These are phyloP conservation scores for Platanthera zijinensis DNA, from an alignment of 106 monocot species.

Conservation along the genomic window DNA sequence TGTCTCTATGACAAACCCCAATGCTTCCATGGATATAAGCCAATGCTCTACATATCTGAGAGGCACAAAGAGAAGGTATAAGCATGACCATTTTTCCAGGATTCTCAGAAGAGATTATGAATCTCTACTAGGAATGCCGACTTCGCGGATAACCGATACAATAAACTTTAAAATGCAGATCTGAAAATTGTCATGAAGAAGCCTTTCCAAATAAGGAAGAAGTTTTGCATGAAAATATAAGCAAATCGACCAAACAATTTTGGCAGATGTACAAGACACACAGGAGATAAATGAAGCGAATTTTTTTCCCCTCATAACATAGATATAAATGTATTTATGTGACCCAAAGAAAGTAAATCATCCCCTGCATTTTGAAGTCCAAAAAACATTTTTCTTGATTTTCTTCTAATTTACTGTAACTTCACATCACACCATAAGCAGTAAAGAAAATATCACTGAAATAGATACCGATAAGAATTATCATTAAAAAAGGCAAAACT, in stretches of 20 bases:
- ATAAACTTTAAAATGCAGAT: background rate
- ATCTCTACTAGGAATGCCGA: background rate
- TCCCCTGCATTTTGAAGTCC: no score
- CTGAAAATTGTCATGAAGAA: background rate
- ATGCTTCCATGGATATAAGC: constrained; percentile 65
- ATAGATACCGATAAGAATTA: no score
- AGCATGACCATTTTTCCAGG: no score
- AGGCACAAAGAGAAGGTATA: background rate
- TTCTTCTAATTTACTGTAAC: no score
- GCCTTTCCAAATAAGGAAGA: background rate
- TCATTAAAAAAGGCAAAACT: no score
- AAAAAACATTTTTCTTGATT: no score
- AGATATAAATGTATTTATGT: no score
- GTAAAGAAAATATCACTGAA: no score
- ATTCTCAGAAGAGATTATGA: no score
- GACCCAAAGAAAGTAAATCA: no score
- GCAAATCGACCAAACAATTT: background rate
- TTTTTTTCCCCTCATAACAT: no score
- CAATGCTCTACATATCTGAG: constrained; percentile 62
- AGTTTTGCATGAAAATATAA: background rate
- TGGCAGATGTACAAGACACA: background rate
- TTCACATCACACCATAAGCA: no score
- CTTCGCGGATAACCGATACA: background rate
- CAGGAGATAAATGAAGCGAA: background rate
- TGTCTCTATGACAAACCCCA: constrained; percentile 72